A percentile compares a stretch with the other conserved stretches of the same genome.
Conservation (phyloP, 768 basidiomycete genomes). For the Heimioporus sp. region DNA sequence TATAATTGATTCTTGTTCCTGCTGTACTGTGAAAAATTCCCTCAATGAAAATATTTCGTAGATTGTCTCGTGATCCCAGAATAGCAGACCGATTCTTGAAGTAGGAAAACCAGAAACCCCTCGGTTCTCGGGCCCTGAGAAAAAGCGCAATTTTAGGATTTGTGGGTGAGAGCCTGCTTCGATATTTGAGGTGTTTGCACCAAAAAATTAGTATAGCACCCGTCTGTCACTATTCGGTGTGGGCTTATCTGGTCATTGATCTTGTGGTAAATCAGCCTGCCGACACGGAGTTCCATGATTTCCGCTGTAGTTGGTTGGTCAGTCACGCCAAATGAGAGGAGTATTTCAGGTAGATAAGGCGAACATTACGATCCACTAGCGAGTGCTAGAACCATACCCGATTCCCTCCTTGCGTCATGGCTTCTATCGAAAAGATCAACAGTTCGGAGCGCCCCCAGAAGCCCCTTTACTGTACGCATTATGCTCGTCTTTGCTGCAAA, state of each 20-base stretch:
- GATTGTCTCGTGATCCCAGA: conserved; percentile 27
- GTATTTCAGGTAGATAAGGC: background rate
- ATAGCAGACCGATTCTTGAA: conserved; percentile 21
- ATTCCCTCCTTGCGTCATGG: conserved; percentile 26
- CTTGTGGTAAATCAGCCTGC: background rate
- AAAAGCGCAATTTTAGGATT: background rate
- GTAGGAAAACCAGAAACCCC: conserved; percentile 8
- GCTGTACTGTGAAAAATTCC: conserved; percentile 28
- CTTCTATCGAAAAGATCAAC: conserved; percentile 57
- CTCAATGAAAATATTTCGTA: conserved; percentile 36
- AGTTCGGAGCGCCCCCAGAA: conserved; percentile 39
- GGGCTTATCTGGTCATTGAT: background rate
- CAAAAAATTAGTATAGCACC: background rate
- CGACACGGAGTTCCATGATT: background rate
- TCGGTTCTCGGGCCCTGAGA: background rate
- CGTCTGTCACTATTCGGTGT: conserved; percentile 10
- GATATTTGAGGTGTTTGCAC: background rate
- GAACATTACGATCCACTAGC: too few species aligned
- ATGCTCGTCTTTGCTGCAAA: background rate
- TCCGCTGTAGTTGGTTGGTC: background rate
- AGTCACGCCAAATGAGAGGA: background rate
- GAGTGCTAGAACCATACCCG: background rate
- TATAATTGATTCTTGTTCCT: conserved; percentile 28
- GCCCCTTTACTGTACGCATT: conserved; percentile 12
- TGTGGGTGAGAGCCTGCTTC: conserved; percentile 9